These are phyloP conservation scores for Salvia splendens DNA, from an alignment of 257 asterid species.

Conservation along the genomic window DNA sequence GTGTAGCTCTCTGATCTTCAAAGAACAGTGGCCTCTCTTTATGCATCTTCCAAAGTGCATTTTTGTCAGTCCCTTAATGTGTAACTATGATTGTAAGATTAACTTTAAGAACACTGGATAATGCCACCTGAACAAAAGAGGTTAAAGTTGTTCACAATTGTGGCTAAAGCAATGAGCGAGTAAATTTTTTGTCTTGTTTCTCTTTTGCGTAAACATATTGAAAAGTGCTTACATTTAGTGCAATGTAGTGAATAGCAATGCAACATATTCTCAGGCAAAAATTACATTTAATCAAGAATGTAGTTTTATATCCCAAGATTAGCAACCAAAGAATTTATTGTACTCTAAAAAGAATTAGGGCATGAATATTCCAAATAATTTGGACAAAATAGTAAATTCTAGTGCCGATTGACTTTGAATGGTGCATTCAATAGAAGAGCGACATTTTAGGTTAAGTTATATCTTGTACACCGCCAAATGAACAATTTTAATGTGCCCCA, in stretches of 20 bases:
- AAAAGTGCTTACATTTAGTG: no score
- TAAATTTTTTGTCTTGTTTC: not conserved
- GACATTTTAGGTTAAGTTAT: not conserved
- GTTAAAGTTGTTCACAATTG: no score
- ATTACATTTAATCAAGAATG: conserved; percentile 18
- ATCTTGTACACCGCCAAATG: conserved; percentile 11
- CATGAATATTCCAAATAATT: conserved; percentile 22
- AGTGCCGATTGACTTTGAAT: conserved; percentile 20
- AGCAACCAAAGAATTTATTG: conserved; percentile 31
- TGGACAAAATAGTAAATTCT: conserved; percentile 22
- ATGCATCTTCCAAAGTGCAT: not conserved
- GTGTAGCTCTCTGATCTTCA: not conserved
- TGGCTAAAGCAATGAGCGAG: not conserved
- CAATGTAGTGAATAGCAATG: not conserved
- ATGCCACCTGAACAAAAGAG: no score
- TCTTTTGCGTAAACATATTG: no score
- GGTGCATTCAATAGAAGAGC: conserved; percentile 22
- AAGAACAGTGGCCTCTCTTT: not conserved
- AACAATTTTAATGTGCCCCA: conserved; percentile 14
- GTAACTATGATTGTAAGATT: not conserved
- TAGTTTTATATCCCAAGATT: conserved; percentile 26
- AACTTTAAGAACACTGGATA: not conserved
- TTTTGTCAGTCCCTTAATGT: not conserved
- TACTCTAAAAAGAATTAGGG: conserved; percentile 32
- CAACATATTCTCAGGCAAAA: not conserved